A percentile compares a stretch with the other conserved stretches of the same genome.
phyloP scores from a whole-genome alignment of 2,329 filamentous ascomycete genomes.

The Botryosphaeria dothidea region DNA sequence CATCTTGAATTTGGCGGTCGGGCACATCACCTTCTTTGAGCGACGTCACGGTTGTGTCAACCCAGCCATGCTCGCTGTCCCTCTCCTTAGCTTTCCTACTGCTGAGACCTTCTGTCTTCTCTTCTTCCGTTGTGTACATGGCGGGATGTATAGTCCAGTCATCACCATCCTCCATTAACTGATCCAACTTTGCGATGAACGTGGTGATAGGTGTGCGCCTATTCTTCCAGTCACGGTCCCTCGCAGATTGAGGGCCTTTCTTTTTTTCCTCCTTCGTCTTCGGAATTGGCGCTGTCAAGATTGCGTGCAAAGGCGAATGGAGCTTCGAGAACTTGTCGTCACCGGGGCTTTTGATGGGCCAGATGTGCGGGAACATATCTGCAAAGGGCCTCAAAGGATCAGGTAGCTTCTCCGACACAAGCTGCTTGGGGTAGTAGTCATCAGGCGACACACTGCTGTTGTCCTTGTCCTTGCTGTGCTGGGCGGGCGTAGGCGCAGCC shows the following conservation, averaged over 20 bases:
- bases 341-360: constrained; percentile 85
- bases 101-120: constrained; percentile 55
- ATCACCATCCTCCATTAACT: constrained; percentile 68
- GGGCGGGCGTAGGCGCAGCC: constrained; percentile 19
- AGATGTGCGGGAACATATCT: constrained; percentile 82
- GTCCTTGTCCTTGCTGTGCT: constrained; percentile 26
- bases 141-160: constrained; percentile 84
- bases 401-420: constrained; percentile 45
- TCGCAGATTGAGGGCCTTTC: constrained; percentile 61
- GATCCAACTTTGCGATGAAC: constrained; percentile 70
- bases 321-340: constrained; percentile 79
- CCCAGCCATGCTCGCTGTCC: constrained; percentile 68
- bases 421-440: constrained; percentile 50
- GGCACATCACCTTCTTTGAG: constrained; percentile 69
- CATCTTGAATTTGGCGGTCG: constrained; percentile 71
- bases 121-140: constrained; percentile 60
- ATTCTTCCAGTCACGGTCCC: constrained; percentile 68
- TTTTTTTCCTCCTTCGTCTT: constrained; percentile 69
- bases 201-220: constrained; percentile 79
- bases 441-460: constrained; percentile 44
- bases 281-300: constrained; percentile 73
- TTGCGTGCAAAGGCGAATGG: constrained; percentile 82
- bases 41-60: constrained; percentile 70
- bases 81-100: constrained; percentile 54
- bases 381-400: constrained; percentile 62